Base-by-base conservation (phyloP, 2,329 filamentous ascomycete species). In the Anisogramma anomala region DNA sequence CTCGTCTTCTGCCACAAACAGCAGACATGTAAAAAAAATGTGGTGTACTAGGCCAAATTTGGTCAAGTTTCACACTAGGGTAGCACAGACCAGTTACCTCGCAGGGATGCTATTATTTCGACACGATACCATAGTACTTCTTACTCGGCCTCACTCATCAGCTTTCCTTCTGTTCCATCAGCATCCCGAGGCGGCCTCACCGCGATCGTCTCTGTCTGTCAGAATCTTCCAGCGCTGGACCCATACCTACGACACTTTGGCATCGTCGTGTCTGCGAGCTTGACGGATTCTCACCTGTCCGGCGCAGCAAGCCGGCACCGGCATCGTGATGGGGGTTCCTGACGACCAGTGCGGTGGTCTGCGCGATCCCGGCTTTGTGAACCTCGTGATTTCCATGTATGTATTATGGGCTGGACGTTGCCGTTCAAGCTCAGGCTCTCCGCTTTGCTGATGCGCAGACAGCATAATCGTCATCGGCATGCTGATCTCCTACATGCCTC, bases 401-500 rank as follows among this genome's bases (percentile, higher is more conserved):
- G 65, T 47, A 33, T n/a, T 31, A 4, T 6, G 11, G 23, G n/a
- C n/a, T n/a, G n/a, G n/a, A n/a, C n/a, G n/a, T n/a, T n/a, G n/a
- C n/a, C n/a, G n/a, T n/a, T n/a, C n/a, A n/a, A n/a, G n/a, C n/a
- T n/a, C n/a, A n/a, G n/a, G n/a, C n/a, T n/a, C n/a, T n/a, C 14
- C 30, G 30, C 18, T 11, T 22, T 38, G 32, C 55, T 59, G 30
- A 59, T 41, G 4, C 9, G 6, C 6, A 41, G 17, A 10, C 52
- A 77, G 73, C 47, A 57, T 94, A 53, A 85, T 96, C 52, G 70
- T 96, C 47, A 58, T 94, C 52, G 89, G 89, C 43, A 88, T 96
- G 53, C 69, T 95, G 47, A 66, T 94, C 44, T 96, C 89, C 25
- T 98, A 98, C 65, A 72, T 96, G 2, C 91, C 91, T 1, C 91